phyloP scores from a whole-genome alignment of 352 stramenopile species.

The Phytopythium vexans region DNA sequence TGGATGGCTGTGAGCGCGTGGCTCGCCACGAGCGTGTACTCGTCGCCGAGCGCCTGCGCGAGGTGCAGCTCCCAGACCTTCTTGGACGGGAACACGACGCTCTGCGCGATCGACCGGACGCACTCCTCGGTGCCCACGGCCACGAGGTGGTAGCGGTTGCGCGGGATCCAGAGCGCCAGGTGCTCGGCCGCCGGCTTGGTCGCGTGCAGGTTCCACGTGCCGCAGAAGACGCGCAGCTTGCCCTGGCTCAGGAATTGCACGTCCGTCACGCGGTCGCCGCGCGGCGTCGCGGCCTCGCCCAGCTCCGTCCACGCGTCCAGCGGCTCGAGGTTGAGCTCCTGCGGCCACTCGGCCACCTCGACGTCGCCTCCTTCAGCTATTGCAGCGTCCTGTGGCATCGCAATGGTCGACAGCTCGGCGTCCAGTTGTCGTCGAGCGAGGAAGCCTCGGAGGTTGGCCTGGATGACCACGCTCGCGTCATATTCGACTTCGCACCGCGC shows the following conservation, averaged over 20 bases:
- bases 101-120: slow-evolving; percentile 90
- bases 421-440: slow-evolving; percentile 9
- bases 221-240: slow-evolving; percentile 71
- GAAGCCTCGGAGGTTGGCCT: slow-evolving; percentile 33
- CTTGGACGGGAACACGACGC: slow-evolving; percentile 91
- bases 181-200: slow-evolving; percentile 56
- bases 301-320: slow-evolving; percentile 54
- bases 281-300: slow-evolving; percentile 15
- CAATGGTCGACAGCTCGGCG: slow-evolving; percentile 5
- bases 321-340: slow-evolving; percentile 46
- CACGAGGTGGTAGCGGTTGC: slow-evolving; percentile 86
- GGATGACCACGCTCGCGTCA: slow-evolving; percentile 34
- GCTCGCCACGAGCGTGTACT: slow-evolving; percentile 88
- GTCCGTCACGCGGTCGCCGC: slow-evolving; percentile 28
- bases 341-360: slow-evolving; percentile 37
- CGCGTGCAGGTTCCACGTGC: slow-evolving; percentile 85
- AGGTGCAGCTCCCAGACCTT: slow-evolving; percentile 78
- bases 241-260: slow-evolving; percentile 33
- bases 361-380: slow-evolving; percentile 9
- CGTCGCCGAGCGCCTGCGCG: slow-evolving; percentile 48
- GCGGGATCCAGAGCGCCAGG: slow-evolving; percentile 62
- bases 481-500: slow-evolving; percentile 35
- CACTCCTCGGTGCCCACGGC: slow-evolving; percentile 93
- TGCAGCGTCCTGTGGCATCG: slow-evolving; percentile 1
- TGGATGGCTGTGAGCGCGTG: slow-evolving; percentile 93